phyloP scores from a whole-genome alignment of 352 stramenopile genomes.

The Elongisporangium undulatum region DNA sequence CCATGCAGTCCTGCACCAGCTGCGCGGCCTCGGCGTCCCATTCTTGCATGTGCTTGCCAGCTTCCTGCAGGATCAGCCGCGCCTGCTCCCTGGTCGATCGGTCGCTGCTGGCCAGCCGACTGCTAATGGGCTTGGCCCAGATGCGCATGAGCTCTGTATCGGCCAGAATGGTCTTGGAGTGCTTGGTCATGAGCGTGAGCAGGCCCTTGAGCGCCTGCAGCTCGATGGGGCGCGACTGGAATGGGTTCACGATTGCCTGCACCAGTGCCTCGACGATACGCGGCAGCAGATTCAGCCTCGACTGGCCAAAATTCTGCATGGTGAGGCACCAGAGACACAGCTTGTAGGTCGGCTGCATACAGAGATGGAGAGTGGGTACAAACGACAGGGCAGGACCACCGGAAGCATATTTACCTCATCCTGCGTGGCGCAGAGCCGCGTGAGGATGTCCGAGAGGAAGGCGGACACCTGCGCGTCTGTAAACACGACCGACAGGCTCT shows the following conservation, averaged over 20 bases:
- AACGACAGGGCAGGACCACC: neutral
- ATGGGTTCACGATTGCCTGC: constrained; percentile 67
- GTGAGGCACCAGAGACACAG: constrained; percentile 61
- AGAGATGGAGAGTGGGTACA: neutral
- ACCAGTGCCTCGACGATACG: constrained; percentile 58
- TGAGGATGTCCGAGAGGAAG: constrained; percentile 47
- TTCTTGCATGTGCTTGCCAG: constrained; percentile 17
- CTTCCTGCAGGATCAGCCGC: constrained; percentile 43
- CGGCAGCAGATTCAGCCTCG: constrained; percentile 39
- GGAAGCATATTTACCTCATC: constrained; percentile 23
- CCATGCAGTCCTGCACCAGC: constrained; percentile 29
- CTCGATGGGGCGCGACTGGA: constrained; percentile 62
- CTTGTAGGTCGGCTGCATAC: constrained; percentile 48
- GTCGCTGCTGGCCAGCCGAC: constrained; percentile 50
- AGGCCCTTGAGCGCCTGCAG: constrained; percentile 61
- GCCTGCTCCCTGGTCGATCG: constrained; percentile 37
- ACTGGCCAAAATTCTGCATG: constrained; percentile 49
- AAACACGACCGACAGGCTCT: constrained; percentile 30
- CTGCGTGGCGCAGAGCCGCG: constrained; percentile 43
- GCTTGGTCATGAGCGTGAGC: constrained; percentile 48
- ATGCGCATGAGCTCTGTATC: constrained; percentile 25
- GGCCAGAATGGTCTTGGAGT: constrained; percentile 26
- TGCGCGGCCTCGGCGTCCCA: constrained; percentile 27
- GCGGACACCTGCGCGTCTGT: constrained; percentile 27
- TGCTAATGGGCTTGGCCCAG: constrained; percentile 47